These are phyloP conservation scores for Mortierella sp. DNA, from an alignment of 371 early-diverging fungal genomes.

Conservation along the genomic window DNA sequence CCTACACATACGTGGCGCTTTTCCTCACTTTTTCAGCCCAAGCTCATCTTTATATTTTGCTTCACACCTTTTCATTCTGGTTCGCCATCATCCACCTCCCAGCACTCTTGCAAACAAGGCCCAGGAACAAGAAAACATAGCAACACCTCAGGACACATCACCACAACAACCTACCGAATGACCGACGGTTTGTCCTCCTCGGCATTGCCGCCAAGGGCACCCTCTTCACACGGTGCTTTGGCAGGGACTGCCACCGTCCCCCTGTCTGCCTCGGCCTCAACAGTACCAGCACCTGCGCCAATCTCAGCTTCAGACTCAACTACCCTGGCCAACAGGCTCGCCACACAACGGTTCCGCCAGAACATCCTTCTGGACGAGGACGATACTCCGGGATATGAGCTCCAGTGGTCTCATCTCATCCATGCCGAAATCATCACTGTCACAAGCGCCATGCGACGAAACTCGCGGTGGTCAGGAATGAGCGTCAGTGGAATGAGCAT, in stretches of 20 bases:
- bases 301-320: conserved; percentile 13
- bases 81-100: conserved; percentile 3
- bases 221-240: not conserved
- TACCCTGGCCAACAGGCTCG: conserved; percentile 19
- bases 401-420: conserved; percentile 81
- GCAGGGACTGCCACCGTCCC: conserved; percentile 4
- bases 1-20: conserved; percentile 1
- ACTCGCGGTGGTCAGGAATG: conserved; percentile 86
- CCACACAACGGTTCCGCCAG: conserved; percentile 14
- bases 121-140: not conserved
- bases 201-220: conserved; percentile 28
- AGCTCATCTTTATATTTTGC: not conserved
- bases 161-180: conserved; percentile 19
- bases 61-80: not conserved
- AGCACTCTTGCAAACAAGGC: not conserved
- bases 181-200: conserved; percentile 37
- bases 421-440: conserved; percentile 87
- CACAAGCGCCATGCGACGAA: conserved; percentile 88
- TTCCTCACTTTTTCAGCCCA: not conserved
- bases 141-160: not conserved
- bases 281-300: conserved; percentile 2
- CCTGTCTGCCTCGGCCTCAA: conserved; percentile 8
- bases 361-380: not conserved
- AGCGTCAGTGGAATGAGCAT: conserved; percentile 71
- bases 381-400: conserved; percentile 62